Evolutionary conservation across 1,139 yeast genomes (phyloP), one percentile per base, ranked within the genome.

Genomic region (Pichia inconspicua): DNA sequence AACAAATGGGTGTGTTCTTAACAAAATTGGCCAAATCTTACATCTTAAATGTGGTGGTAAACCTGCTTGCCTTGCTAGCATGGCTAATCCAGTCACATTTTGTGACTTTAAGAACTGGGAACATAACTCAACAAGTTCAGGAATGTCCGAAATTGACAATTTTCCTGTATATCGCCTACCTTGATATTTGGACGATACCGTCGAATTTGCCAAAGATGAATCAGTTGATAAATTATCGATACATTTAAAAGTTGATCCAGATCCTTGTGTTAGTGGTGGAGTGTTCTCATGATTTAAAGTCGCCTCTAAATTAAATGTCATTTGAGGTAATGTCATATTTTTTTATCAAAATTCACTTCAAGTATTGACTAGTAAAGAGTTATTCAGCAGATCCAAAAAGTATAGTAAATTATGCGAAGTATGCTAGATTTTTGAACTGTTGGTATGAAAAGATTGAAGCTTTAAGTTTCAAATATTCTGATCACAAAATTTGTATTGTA

Each of bases 1-100:
- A 15, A 88, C 96, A 69, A 82, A 85, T 0, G 97, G 96, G 64
- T 90, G 97, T 57, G 80, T 79, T 56, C 82, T 82, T 52, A 90
- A 66, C 46, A 90, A 65, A 9, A 87, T 68, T 2, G 97, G 96
- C 97, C 97, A 90, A 11, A 86, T 84, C 52, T 77, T 73, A 56
- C 78, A 81, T 52, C 97, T 73, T 48, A 88, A 70, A 53, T 81
- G 77, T 0, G 96, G 95, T 1, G 97, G 97, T 27, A 89, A 71
- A 2, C 97, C 97, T 53, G 80, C 74, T 57, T 84, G 90, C 53
- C 96, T 73, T 3, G 96, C 90, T 15, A 90, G 68, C 53, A 82
- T 71, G 0, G 97, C 95, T 45, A 90, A 68, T 2, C 85, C 87
- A 43, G 79, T 80, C 48, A 78, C 75, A 60, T 84, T 80, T 48